Evolutionary conservation across 768 basidiomycete genomes (phyloP), one percentile per base, ranked within the genome.

Genomic region (Tricholoma saponaceum): DNA sequence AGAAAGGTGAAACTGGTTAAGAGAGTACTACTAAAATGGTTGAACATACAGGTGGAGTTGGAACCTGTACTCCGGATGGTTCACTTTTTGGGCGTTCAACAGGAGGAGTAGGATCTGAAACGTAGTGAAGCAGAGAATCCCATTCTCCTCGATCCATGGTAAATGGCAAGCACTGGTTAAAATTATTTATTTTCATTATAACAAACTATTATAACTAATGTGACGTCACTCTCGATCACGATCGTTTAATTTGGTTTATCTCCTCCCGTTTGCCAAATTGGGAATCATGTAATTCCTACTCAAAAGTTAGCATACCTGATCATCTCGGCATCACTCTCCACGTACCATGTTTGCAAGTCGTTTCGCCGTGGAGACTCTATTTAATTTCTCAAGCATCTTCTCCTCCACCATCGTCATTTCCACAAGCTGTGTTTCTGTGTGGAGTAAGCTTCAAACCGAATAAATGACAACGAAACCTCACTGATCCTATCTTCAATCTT

Each of bases 271-370:
- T 83, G 20, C 95, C 96, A 74, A 97, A 97, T 59, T 88, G 83
- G 16, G 92, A 88, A 62, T 93, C 91, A 61, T 95, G 87, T 58
- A 98, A 74, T 71, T 93, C 88, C 86, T 90, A 68, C 52, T 30
- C 41, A 25, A 51, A 14, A 37, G 8, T 65, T 35, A 65, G 52
- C 18, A 52, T 32, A 9, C 8, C 28, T 8, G 6, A 16, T 8
- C 20, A 28, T 16, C 6, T 5, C 16, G 54, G 33, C 37, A 28
- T 18, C 10, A 26, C 28, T 4, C 6, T 8, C 23, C n/a, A 67
- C 85, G 67, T 65, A 93, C 95, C 94, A 98, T 96, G 55, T 87
- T 92, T 0, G 97, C 96, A 47, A 96, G 72, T 26, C 97, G 83
- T 70, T 97, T 95, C 1, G 95, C 96, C 0, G 89, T 91, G 8